Evolutionary conservation across 768 basidiomycete species (phyloP).

Genomic region (Phylloporus arenicola): DNA sequence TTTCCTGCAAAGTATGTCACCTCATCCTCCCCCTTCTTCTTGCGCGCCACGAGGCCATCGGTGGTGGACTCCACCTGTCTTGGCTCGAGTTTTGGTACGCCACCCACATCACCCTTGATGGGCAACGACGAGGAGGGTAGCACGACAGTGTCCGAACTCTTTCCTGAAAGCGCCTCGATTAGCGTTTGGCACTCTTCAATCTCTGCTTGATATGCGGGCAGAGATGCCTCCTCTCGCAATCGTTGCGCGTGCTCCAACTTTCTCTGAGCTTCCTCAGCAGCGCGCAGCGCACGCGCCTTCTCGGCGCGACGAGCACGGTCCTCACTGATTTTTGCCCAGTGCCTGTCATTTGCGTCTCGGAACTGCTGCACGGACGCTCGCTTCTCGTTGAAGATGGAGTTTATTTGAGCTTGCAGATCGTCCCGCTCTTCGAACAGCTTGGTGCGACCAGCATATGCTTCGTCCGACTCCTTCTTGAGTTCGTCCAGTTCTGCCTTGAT

Average conservation of each 20-base stretch:
- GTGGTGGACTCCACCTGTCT: slow-evolving; percentile 70
- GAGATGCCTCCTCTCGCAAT: slow-evolving; percentile 83
- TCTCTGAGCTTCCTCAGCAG: slow-evolving; percentile 72
- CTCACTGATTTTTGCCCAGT: slow-evolving; percentile 80
- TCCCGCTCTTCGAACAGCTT: slow-evolving; percentile 89
- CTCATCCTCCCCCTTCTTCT: slow-evolving; percentile 92
- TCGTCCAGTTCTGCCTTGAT: slow-evolving; percentile 83
- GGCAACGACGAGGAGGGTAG: slow-evolving; percentile 39
- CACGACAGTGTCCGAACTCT: slow-evolving; percentile 42
- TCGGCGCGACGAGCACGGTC: slow-evolving; percentile 83
- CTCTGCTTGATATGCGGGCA: slow-evolving; percentile 85
- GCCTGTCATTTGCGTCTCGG: slow-evolving; percentile 80
- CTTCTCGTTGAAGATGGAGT: slow-evolving; percentile 67
- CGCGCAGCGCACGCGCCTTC: slow-evolving; percentile 66
- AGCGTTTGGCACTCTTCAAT: slow-evolving; percentile 96
- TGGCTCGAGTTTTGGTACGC: slow-evolving; percentile 77
- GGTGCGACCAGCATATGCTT: slow-evolving; percentile 70
- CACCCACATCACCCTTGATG: slow-evolving; percentile 43
- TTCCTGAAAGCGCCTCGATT: slow-evolving; percentile 78
- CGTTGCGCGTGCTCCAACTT: slow-evolving; percentile 73
- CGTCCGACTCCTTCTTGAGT: slow-evolving; percentile 82
- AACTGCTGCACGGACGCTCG: slow-evolving; percentile 65
- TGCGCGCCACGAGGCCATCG: slow-evolving; percentile 67
- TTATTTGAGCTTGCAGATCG: slow-evolving; percentile 60
- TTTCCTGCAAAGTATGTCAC: slow-evolving; percentile 78